Evolutionary conservation across 352 stramenopile genomes (phyloP), one percentile per base, ranked within the genome.

Genomic region (Pythium scleroteichum): DNA sequence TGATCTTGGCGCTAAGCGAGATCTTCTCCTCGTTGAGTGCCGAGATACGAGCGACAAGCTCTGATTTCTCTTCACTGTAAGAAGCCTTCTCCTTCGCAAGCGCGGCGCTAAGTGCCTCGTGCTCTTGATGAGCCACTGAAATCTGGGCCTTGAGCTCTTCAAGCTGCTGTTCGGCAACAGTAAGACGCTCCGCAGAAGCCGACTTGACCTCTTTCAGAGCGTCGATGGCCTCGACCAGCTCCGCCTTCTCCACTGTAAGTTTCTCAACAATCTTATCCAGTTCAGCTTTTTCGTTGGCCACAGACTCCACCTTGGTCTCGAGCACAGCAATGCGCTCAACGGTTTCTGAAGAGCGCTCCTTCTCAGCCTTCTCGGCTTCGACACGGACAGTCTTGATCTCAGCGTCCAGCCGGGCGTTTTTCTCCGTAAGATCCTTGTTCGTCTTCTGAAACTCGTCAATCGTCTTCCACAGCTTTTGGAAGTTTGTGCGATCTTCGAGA

Each of bases 21-120:
- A 14, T 53, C 19, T 69, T 68, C 39, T 73, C 68, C 19, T 72
- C 67, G 27, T 75, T 66, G 10, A 88, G 49, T 17, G 53, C 16
- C 38, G 69, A 23, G 9, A 78, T 39, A 2, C 53, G 60, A 3
- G 23, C 16, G 16, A 32, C 23, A 3, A 66, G 58, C 22, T 70
- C 57, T 0, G 64, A 38, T 22, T 62, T 71, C 51, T 73, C 66
- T 1, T 50, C 62, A 10, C 71, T 23, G 47, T 64, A 48, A 6
- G 20, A 40, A 13, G 53, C 62, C 12, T 57, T 60, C 20, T 73
- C 64, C 19, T 74, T 71, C 32, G 73, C 57, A 6, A 88, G 40
- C 12, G 62, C 19, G 38, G 70, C 49, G 10, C 76, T 50, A 1
- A 68, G 47, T 16, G 45, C 10, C 1, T 62, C 53, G n/a, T 64